These are phyloP conservation scores for Pseudozyma pruni DNA, from an alignment of 1,284 basidiomycete species.

Conservation along the genomic window DNA sequence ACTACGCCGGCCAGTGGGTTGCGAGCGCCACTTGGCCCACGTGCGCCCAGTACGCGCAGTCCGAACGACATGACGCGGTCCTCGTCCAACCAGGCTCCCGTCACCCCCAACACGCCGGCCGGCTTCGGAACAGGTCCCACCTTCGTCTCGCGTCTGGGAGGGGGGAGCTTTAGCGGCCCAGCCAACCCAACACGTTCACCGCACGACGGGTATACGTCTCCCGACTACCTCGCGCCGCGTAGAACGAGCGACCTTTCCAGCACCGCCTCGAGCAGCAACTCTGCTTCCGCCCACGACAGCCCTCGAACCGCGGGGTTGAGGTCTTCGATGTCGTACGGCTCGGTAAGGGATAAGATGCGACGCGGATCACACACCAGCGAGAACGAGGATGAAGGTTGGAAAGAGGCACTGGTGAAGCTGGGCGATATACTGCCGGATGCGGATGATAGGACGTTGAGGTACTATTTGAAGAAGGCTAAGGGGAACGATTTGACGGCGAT, in stretches of 20 bases:
- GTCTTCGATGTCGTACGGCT: conserved; percentile 34
- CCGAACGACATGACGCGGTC: not conserved
- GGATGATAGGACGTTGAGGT: conserved; percentile 40
- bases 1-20: conserved; percentile 5
- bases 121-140: conserved; percentile 18
- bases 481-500: conserved; percentile 59
- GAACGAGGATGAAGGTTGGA: conserved; percentile 19
- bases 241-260: conserved; percentile 12
- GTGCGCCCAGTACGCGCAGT: conserved; percentile 11
- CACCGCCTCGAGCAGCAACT: not conserved
- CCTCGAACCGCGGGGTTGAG: conserved; percentile 9
- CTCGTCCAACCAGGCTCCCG: conserved; percentile 12
- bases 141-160: conserved; percentile 33
- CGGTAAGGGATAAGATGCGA: conserved; percentile 34
- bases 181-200: conserved; percentile 8
- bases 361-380: conserved; percentile 15
- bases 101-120: conserved; percentile 25
- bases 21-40: conserved; percentile 30
- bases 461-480: conserved; percentile 52
- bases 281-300: conserved; percentile 1
- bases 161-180: conserved; percentile 17
- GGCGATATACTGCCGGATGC: conserved; percentile 60
- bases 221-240: conserved; percentile 20
- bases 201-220: conserved; percentile 18
- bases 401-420: conserved; percentile 36